Base-by-base conservation (phyloP, 1,284 basidiomycete species). In the Ustilago nuda region DNA sequence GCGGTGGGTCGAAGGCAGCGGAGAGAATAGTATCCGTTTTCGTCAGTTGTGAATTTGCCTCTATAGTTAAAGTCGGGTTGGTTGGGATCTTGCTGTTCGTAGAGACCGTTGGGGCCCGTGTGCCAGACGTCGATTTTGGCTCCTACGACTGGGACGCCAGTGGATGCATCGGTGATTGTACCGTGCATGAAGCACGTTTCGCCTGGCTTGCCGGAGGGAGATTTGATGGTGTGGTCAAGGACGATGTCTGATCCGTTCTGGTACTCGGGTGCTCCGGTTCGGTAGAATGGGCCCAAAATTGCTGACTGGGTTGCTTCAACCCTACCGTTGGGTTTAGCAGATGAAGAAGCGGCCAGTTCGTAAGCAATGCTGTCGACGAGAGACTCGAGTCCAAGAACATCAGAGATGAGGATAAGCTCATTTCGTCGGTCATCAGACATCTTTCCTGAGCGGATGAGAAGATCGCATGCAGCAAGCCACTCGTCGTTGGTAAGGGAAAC, bases 121-220 rank as follows among this genome's bases (percentile, higher is more conserved):
- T 87, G 86, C 87, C 86, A 87, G 43, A 87, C 73, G 66, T 87
- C 86, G 35, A 87, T 80, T 32, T 75, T 52, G 5, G 86, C 87
- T 37, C 82, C 80, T 1, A 74, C 74, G 8, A 87, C 66, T 3
- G 86, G 86, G 66, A 82, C 77, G 39, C 86, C 86, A 30, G 84
- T 80, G 2, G 64, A 46, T 11, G 71, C 63, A 30, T 78, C 85
- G n/a, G 76, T 82, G 19, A 87, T 78, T 0, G 52, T 68, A 7
- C 87, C 87, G 62, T 74, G 76, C 58, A 86, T 78, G 72, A 76
- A 81, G 17, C 82, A 84, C 0, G 82, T 84, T 3, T 83, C 80
- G 17, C 78, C 81, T 8, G 61, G 58, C 61, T 86, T 83, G 36
- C 79, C 74, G 41, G 84, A 74, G 17, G 80, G 62, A 15, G 85